These are phyloP conservation scores for Dryas alaskensis DNA, from an alignment of 306 rosid species.

Conservation along the genomic window DNA sequence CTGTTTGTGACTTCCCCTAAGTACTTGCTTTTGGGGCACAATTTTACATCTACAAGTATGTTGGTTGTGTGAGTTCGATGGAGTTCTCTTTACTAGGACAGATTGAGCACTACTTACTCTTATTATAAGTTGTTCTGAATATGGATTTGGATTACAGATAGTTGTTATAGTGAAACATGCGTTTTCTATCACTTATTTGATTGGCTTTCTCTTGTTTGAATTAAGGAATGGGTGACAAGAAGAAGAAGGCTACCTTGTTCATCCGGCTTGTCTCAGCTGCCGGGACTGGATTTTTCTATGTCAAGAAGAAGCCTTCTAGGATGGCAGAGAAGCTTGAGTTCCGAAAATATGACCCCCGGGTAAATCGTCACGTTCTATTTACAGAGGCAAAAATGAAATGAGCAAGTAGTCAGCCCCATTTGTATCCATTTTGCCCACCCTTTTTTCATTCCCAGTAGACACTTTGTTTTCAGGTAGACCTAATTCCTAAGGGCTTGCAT, in stretches of 20 bases:
- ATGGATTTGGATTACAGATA: neutral
- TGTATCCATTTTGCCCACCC: neutral
- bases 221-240: slow-evolving; percentile 76
- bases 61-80: neutral
- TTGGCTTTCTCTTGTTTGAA: slow-evolving; percentile 10
- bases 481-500: neutral
- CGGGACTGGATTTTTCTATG: slow-evolving; percentile 93
- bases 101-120: neutral
- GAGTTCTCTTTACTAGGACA: neutral
- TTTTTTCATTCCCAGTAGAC: neutral
- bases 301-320: slow-evolving; percentile 84
- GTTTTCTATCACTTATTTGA: slow-evolving; percentile 6
- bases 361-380: slow-evolving; percentile 81
- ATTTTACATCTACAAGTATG: neutral
- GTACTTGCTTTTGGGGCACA: neutral
- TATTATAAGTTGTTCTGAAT: no score
- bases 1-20: neutral
- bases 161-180: neutral
- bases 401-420: slow-evolving; percentile 13
- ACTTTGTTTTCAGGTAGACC: neutral
- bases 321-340: slow-evolving; percentile 86
- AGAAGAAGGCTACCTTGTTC: slow-evolving; percentile 85
- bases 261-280: slow-evolving; percentile 85
- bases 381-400: slow-evolving; percentile 97
- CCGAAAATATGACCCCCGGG: slow-evolving; percentile 81